phyloP scores from a whole-genome alignment of 768 basidiomycete species.

The Lactarius sanguifluus region DNA sequence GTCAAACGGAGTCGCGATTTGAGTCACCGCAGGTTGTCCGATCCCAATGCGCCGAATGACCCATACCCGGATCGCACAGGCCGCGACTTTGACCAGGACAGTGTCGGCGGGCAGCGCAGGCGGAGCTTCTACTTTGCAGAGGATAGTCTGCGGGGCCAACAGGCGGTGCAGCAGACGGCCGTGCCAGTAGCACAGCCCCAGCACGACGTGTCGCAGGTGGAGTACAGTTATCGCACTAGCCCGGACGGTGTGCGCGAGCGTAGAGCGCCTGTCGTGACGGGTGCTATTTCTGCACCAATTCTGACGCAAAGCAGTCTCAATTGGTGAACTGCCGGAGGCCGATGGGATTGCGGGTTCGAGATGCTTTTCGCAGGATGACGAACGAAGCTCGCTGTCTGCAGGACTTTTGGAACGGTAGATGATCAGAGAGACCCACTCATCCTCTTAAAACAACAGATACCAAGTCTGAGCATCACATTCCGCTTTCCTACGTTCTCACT shows the following conservation, averaged over 20 bases:
- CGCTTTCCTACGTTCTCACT: slow-evolving; percentile 1
- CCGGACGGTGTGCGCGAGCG: slow-evolving; percentile 53
- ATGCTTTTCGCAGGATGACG: slow-evolving; percentile 3
- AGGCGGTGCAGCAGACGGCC: background rate
- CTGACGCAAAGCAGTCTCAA: slow-evolving; percentile 82
- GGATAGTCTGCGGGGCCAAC: slow-evolving; percentile 58
- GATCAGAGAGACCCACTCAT: background rate
- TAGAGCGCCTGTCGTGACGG: slow-evolving; percentile 52
- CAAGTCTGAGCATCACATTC: slow-evolving; percentile 7
- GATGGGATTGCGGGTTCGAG: slow-evolving; percentile 2
- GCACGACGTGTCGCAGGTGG: slow-evolving; percentile 35
- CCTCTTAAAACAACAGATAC: slow-evolving; percentile 12
- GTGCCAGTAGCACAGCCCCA: slow-evolving; percentile 38
- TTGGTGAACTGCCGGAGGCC: slow-evolving; percentile 51
- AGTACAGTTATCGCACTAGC: slow-evolving; percentile 38
- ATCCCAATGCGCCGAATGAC: slow-evolving; percentile 44
- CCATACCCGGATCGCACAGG: slow-evolving; percentile 51
- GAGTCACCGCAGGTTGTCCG: slow-evolving; percentile 71
- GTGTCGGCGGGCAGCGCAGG: slow-evolving; percentile 67
- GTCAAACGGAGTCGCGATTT: slow-evolving; percentile 65
- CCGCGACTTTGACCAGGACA: slow-evolving; percentile 77
- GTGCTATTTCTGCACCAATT: slow-evolving; percentile 71
- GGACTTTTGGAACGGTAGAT: background rate
- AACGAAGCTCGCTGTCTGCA: background rate
- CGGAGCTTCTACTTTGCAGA: slow-evolving; percentile 87